Evolutionary conservation across 192 early-diverging fungal species (phyloP).

Genomic region (Podila horticola): DNA sequence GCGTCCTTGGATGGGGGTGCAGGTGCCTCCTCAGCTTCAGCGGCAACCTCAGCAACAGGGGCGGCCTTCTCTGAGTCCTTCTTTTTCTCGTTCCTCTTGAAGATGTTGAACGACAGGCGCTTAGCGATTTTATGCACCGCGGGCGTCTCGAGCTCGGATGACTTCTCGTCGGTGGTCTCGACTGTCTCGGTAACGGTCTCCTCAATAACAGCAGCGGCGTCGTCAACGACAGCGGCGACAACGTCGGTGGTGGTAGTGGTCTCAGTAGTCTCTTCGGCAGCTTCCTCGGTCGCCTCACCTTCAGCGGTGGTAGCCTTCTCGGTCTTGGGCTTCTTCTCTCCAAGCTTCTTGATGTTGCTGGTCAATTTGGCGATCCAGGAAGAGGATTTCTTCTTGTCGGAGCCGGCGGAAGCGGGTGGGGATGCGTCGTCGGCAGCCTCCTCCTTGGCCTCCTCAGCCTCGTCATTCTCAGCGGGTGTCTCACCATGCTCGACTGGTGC

Average conservation of each 20-base stretch:
- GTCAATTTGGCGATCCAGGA: conserved; percentile 6
- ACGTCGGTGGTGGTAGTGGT: neutral
- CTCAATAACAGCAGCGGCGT: neutral
- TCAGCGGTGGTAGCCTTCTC: neutral
- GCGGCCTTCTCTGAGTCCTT: neutral
- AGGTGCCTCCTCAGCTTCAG: neutral
- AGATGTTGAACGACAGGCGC: conserved; percentile 2
- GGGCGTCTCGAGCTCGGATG: neutral
- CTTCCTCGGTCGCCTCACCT: neutral
- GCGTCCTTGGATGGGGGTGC: conserved; percentile 1
- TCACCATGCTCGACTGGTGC: conserved; percentile 2
- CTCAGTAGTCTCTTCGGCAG: conserved; percentile 1
- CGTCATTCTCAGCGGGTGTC: neutral
- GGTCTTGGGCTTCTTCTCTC: neutral
- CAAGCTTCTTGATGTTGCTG: conserved; percentile 6
- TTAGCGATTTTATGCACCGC: neutral
- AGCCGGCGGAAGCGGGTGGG: neutral
- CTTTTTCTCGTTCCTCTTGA: neutral
- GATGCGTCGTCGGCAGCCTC: conserved; percentile 7
- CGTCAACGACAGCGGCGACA: neutral
- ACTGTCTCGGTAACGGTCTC: neutral
- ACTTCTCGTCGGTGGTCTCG: neutral
- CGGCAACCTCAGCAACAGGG: neutral
- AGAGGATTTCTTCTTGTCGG: neutral
- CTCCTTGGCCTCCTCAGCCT: neutral